Base-by-base conservation (phyloP, 1,284 basidiomycete genomes). In the Moniliophthora roreri region DNA sequence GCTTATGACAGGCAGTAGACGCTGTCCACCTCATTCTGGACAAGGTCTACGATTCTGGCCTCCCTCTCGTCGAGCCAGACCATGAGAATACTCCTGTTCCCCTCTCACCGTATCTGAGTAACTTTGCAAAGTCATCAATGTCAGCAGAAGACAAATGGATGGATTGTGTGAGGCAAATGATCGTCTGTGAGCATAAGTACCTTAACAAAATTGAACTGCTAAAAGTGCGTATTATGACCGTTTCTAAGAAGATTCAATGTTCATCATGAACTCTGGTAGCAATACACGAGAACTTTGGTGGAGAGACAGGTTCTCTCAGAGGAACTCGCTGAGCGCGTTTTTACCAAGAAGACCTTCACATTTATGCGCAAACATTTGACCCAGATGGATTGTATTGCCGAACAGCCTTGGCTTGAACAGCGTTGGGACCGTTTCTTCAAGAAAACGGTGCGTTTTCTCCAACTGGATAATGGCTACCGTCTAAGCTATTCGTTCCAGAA, bases 381-480 rank as follows among this genome's bases (percentile, higher is more conserved):
- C 9, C 53, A 45, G n/a, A 39, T 58, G 15, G 57, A 58, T 41
- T 53, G 51, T 34, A 40, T 51, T n/a, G 51, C 42, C 13, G 37
- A 50, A n/a, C 16, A 52, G 3, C 54, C 54, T 18, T 49, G 48
- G 54, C 23, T 51, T 13, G 45, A 58, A 32, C 57, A 58, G 38
- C 44, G 52, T 36, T 58, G 57, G 57, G 57, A 54, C 20, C 48
- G 45, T 24, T 54, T 46, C 6, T 55, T 58, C 20, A 51, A 48
- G 32, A 40, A 35, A 1, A 51, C 48, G 41, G 57, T 53, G 11
- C 8, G 15, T 13, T 26, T 13, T 5, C 6, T 42, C 9, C 28
- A 10, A 15, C 1, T 16, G 26, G 32, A 2, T 13, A 44, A 6
- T 13, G 26, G 28, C 23, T 40, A 4, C 10, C 18, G n/a, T 35